A percentile compares a stretch with the other conserved stretches of the same genome.
Evolutionary conservation across 2,329 filamentous ascomycete species (phyloP).

Genomic region (Botrytis squamosa): DNA sequence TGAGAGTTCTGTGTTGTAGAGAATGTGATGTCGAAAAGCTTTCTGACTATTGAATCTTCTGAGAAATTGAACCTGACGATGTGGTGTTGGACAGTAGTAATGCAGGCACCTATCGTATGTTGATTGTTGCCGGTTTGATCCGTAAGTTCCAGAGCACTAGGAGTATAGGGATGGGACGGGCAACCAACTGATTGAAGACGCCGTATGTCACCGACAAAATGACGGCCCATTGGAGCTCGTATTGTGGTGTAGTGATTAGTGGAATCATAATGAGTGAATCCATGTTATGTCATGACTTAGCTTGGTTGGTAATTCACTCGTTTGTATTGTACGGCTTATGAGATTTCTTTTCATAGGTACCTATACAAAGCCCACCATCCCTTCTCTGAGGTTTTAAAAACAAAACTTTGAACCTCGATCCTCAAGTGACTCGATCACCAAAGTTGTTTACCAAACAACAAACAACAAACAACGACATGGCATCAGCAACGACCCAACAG

Average conservation of each 20-base stretch:
- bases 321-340: not conserved
- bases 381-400: too few relatives aligned
- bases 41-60: not conserved
- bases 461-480: not conserved
- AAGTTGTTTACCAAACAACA: not conserved
- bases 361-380: not conserved
- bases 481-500: not conserved
- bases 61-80: not conserved
- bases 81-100: not conserved
- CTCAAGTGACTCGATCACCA: not conserved
- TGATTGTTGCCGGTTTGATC: not conserved
- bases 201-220: not conserved
- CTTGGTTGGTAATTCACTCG: not conserved
- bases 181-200: not conserved
- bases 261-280: not conserved
- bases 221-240: not conserved
- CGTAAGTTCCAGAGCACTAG: not conserved
- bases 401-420: not conserved
- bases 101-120: not conserved
- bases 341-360: not conserved
- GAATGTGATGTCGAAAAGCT: not conserved
- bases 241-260: not conserved
- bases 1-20: not conserved
- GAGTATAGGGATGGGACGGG: not conserved
- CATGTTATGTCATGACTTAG: not conserved